Percentiles rank a stretch among this genome's conserved stretches.
Evolutionary conservation across 129 eudicot genomes (phyloP).

Genomic region (Tagetes patula): DNA sequence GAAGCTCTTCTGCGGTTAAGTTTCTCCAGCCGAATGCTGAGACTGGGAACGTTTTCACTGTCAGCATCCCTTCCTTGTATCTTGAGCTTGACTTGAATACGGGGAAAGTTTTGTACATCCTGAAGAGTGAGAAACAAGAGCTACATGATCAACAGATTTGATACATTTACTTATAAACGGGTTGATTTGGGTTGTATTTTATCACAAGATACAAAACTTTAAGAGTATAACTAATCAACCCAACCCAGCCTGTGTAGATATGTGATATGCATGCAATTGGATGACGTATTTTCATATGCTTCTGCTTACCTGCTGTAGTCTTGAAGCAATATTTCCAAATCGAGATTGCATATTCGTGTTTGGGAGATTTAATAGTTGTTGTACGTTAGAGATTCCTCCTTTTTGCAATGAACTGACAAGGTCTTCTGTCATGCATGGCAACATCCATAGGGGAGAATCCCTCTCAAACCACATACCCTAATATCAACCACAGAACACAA

Average conservation of each 20-base stretch:
- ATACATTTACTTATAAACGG: background rate
- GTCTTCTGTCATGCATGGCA: conserved; percentile 83
- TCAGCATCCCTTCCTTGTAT: conserved; percentile 43
- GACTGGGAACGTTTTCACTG: conserved; percentile 25
- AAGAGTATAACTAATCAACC: background rate
- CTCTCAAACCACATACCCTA: conserved; percentile 91
- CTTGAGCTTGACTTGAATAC: conserved; percentile 62
- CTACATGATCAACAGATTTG: background rate
- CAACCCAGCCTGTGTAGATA: background rate
- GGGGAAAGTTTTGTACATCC: conserved; percentile 86
- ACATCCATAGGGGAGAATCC: conserved; percentile 79
- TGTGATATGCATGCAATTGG: conserved; percentile 1
- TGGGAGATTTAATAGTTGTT: conserved; percentile 67
- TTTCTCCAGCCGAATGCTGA: conserved; percentile 70
- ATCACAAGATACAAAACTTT: background rate
- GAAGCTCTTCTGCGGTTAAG: conserved; percentile 49
- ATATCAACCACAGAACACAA: conserved; percentile 4
- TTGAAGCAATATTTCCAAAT: conserved; percentile 50
- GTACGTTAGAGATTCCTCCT: conserved; percentile 58
- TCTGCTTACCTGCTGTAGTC: conserved; percentile 63
- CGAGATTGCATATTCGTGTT: conserved; percentile 48
- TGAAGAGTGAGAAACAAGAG: conserved; percentile 28
- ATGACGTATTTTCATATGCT: background rate
- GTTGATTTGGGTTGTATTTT: background rate
- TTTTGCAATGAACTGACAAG: conserved; percentile 48